Percentiles rank a stretch among this genome's conserved stretches.
These are phyloP conservation scores for Colletotrichum higginsianum DNA, from an alignment of 2,329 filamentous ascomycete genomes.

Conservation along the genomic window DNA sequence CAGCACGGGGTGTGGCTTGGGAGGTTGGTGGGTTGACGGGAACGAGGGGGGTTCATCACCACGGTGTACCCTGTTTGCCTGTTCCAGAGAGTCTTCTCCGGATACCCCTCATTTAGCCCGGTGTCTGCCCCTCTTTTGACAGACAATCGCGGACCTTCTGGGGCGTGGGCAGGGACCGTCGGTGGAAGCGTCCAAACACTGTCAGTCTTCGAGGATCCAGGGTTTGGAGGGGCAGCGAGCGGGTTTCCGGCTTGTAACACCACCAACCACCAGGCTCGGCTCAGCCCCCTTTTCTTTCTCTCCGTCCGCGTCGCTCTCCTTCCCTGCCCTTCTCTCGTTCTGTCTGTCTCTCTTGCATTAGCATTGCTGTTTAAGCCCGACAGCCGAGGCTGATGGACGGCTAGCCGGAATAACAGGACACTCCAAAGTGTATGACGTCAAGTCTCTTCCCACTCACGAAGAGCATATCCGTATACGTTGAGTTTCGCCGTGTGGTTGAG, in stretches of 20 bases:
- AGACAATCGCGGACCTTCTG: background rate
- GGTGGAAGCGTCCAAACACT: background rate
- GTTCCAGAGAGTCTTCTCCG: background rate
- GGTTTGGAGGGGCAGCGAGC: background rate
- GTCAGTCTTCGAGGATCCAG: slow-evolving; percentile 4
- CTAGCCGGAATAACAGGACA: background rate
- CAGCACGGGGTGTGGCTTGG: slow-evolving; percentile 22
- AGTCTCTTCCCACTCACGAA: background rate
- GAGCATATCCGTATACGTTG: background rate
- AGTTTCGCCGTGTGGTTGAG: background rate
- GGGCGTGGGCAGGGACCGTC: too few species aligned
- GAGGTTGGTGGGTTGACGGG: slow-evolving; percentile 5
- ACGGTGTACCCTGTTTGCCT: background rate
- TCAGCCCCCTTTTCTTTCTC: slow-evolving; percentile 1
- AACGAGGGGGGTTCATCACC: slow-evolving; percentile 19
- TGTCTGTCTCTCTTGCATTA: background rate
- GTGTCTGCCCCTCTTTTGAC: slow-evolving; percentile 19
- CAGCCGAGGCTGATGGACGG: slow-evolving; percentile 25
- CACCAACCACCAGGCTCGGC: background rate
- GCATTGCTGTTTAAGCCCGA: slow-evolving; percentile 21
- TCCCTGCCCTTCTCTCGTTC: background rate
- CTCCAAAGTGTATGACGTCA: too few species aligned
- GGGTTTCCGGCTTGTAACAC: slow-evolving; percentile 8
- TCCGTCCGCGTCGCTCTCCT: background rate
- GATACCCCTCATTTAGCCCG: slow-evolving; percentile 17